A percentile compares a stretch with the other conserved stretches of the same genome.
phyloP scores from a whole-genome alignment of 495 filamentous ascomycete genomes.

The Talaromyces borbonicus region DNA sequence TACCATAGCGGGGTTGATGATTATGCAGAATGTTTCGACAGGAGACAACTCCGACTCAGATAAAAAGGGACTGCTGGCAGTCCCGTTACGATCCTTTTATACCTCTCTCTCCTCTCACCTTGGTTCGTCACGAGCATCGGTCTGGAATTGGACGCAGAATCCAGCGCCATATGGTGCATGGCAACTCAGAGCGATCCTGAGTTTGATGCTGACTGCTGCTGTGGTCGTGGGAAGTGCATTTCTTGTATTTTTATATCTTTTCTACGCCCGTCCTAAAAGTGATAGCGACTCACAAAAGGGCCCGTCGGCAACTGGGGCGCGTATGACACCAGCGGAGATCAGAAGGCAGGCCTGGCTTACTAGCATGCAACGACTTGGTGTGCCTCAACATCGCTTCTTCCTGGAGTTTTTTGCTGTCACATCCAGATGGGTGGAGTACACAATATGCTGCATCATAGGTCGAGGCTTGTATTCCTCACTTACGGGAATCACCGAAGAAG shows the following conservation, averaged over 20 bases:
- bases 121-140: background rate
- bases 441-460: constrained; percentile 69
- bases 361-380: constrained; percentile 86
- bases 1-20: constrained; percentile 82
- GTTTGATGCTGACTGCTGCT: constrained; percentile 45
- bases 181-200: constrained; percentile 33
- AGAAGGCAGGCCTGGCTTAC: constrained; percentile 89
- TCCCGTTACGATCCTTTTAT: constrained; percentile 50
- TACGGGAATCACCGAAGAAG: constrained; percentile 72
- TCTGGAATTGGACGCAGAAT: constrained; percentile 17
- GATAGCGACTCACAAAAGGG: constrained; percentile 23
- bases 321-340: constrained; percentile 72
- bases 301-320: constrained; percentile 40
- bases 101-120: constrained; percentile 17
- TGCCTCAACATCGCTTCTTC: constrained; percentile 78
- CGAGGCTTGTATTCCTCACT: constrained; percentile 63
- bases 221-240: constrained; percentile 57
- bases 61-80: constrained; percentile 58
- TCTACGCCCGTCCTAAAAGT: constrained; percentile 44
- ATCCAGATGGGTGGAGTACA: constrained; percentile 71
- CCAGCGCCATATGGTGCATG: constrained; percentile 23
- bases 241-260: constrained; percentile 57
- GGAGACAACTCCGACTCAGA: constrained; percentile 49
- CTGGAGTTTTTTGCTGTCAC: constrained; percentile 74
- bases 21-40: constrained; percentile 60